Evolutionary conservation across 2,329 filamentous ascomycete genomes (phyloP), one percentile per base, ranked within the genome.

Genomic region (Anthostomella pinea): DNA sequence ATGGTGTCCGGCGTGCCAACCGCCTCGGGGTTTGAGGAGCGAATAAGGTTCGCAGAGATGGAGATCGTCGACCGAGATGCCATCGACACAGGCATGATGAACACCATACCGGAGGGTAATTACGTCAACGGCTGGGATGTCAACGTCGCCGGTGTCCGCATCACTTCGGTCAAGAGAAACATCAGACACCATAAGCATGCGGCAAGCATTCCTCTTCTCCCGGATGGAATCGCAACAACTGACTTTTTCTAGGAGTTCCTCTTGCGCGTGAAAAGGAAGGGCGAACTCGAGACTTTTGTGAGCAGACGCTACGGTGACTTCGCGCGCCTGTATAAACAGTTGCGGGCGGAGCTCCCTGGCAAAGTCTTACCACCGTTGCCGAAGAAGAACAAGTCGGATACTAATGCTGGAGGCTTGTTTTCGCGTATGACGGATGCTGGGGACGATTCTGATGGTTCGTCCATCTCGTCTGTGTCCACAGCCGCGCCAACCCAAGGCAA

Each of bases 1-100:
- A 96, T 98, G 89, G 93, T 98, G 7, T 97, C 91, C 6, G 93
- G 93, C 23, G 85, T 98, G 39, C 87, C 87, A 21, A 98, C 93
- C 1, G 89, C 93, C 4, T 96, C 90, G 4, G 93, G 93, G 2
- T 98, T 97, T 60, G 93, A 98, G 65, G 93, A 98, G 69, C 81
- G 93, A 39, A 96, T 98, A 57, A 81, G 89, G 33, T 98, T 98
- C 60, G 88, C 89, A 2, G 93, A 98, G 65, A 85, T 98, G 66
- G 93, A 98, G 58, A 89, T 97, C 16, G 88, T 98, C 18, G 93
- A 98, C 57, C 80, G 88, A 46, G 86, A 88, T 36, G 90, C 93
- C 27, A 94, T 95, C 56, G 90, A 96, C 41, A 85, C 88, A 15
- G 91, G 93, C 0, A 72, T 98, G 34, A 74, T 95, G 41, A 80